phyloP scores from a whole-genome alignment of 1,284 basidiomycete species.

The Ganoderma sp. region DNA sequence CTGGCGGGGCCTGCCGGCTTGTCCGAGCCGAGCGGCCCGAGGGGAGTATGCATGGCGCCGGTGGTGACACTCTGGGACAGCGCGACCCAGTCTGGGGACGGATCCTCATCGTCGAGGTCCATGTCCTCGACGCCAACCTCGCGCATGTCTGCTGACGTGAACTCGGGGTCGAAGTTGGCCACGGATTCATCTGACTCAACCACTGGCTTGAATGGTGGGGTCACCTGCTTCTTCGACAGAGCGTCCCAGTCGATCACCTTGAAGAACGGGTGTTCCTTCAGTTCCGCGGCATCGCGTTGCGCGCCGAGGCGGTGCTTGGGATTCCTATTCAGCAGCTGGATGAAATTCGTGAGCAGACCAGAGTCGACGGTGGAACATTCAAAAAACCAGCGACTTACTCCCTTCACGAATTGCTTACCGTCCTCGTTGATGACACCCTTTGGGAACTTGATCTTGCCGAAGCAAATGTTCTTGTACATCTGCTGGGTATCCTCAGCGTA shows the following conservation, averaged over 20 bases:
- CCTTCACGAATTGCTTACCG: slow-evolving; percentile 99
- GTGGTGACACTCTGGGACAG: slow-evolving; percentile 48
- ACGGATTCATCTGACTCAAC: slow-evolving; percentile 99
- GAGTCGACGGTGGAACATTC: slow-evolving; percentile 5
- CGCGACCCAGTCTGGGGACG: slow-evolving; percentile 70
- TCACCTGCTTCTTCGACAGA: slow-evolving; percentile 88
- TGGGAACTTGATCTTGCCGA: slow-evolving; percentile 98
- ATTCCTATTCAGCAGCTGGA: slow-evolving; percentile 94
- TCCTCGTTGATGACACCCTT: slow-evolving; percentile 97
- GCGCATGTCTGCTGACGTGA: slow-evolving; percentile 86
- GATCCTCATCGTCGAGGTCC: slow-evolving; percentile 75
- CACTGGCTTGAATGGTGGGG: slow-evolving; percentile 97
- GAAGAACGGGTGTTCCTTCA: slow-evolving; percentile 98
- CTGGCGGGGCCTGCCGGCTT: slow-evolving; percentile 28
- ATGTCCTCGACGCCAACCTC: slow-evolving; percentile 66
- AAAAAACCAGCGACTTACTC: slow-evolving; percentile 61
- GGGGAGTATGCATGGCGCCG: slow-evolving; percentile 60
- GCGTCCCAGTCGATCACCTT: slow-evolving; percentile 89
- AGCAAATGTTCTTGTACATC: slow-evolving; percentile 99
- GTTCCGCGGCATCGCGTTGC: slow-evolving; percentile 87
- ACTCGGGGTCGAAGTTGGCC: slow-evolving; percentile 98
- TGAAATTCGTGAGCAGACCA: slow-evolving; percentile 24
- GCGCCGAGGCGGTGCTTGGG: slow-evolving; percentile 96
- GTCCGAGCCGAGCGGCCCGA: slow-evolving; percentile 77
- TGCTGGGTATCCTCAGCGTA: slow-evolving; percentile 99